Base-by-base conservation (phyloP, 768 basidiomycete genomes). In the Russula griseocarnosa region DNA sequence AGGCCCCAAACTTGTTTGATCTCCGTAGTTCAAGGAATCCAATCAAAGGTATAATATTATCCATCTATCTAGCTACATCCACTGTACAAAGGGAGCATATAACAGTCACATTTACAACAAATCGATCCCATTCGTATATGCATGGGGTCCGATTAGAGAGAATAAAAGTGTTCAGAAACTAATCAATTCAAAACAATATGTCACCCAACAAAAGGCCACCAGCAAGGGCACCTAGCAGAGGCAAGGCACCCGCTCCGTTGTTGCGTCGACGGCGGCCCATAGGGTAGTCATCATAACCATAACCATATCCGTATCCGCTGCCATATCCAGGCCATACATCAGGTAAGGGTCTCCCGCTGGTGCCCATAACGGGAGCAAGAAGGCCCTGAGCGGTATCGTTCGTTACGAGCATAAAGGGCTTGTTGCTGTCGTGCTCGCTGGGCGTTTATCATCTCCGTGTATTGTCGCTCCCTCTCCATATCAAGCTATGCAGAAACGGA, bases 171-270 rank as follows among this genome's bases (percentile, higher is more conserved):
- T 24, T 61, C 59, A 65, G 40, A 65, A 65, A 22, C 42, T 42
- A 36, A 61, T 3, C 11, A 57, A 2, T 0, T 36, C 36, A 36
- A 36, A 36, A 36, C 36, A 36, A 6, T 36, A 36, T 3, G 10
- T 65, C 64, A 46, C 64, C 64, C 5, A 65, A 20, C 20, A 78
- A 66, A 6, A 77, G 61, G 18, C 77, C 76, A 24, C 76, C 77
- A 10, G 74, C 77, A 5, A 76, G 69, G 16, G 75, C 77, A 60
- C 74, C 75, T 3, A 76, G 63, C 9, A 76, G 58, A 9, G 75
- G 74, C 34, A 76, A 28, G 24, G 68, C 74, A 24, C 72, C 50
- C 20, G 70, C 67, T n/a, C 56, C 40, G 8, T 20, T n/a, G 6
- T 2, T 24, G 18, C 55, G 56, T 0, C 5, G 44, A 9, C 20